phyloP scores from a whole-genome alignment of 1,139 yeast species.

The Candida glucosophila region DNA sequence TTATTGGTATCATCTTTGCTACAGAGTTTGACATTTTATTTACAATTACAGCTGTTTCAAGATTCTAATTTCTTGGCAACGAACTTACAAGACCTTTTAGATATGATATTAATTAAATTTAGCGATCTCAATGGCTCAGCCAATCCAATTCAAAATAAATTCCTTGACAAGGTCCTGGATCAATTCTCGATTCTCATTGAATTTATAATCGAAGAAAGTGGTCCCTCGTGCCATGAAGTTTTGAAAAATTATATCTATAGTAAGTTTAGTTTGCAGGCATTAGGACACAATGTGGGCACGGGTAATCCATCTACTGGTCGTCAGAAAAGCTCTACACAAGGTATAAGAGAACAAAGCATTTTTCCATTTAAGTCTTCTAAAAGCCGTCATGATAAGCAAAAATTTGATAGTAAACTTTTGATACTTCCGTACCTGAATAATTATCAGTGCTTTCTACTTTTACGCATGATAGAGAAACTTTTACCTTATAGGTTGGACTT shows the following conservation, averaged over 20 bases:
- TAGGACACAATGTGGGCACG: no score
- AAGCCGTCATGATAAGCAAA: constrained; percentile 11
- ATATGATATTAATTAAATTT: constrained; percentile 24
- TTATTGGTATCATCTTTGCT: constrained; percentile 25
- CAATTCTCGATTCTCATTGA: constrained; percentile 27
- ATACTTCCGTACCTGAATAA: constrained; percentile 25
- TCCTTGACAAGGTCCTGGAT: constrained; percentile 23
- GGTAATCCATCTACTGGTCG: background rate
- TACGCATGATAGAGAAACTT: constrained; percentile 22
- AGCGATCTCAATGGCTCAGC: constrained; percentile 12
- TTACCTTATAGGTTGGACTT: constrained; percentile 33
- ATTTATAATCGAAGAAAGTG: constrained; percentile 29
- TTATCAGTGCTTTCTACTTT: constrained; percentile 25
- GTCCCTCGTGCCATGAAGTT: constrained; percentile 31
- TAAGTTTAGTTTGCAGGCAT: constrained; percentile 15
- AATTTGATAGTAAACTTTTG: constrained; percentile 9
- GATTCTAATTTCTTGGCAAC: constrained; percentile 26
- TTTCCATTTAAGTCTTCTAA: constrained; percentile 21
- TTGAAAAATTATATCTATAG: constrained; percentile 23
- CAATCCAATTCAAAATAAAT: constrained; percentile 24
- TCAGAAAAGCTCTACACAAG: constrained; percentile 5
- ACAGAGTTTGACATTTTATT: constrained; percentile 27
- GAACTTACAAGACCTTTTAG: constrained; percentile 22
- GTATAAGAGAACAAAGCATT: constrained; percentile 18
- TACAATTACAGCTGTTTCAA: constrained; percentile 38